phyloP scores from a whole-genome alignment of 225 moss, liverwort and hornwort genomes.

The Pseudoscleropodium purum region DNA sequence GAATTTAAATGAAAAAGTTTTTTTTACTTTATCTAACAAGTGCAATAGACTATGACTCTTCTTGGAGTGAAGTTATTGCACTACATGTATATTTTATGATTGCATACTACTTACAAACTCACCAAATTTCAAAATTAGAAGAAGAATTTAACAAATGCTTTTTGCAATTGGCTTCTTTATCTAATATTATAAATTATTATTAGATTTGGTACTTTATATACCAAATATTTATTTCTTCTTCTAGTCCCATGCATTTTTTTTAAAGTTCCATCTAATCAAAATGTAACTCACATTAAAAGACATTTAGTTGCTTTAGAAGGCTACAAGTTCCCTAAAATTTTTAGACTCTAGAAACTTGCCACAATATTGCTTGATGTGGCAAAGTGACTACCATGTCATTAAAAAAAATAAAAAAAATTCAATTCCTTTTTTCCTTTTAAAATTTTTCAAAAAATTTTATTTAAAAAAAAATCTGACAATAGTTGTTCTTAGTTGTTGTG shows the following conservation, averaged over 20 bases:
- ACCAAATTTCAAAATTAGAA: neutral
- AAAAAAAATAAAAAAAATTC: too few species aligned
- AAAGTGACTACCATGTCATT: too few species aligned
- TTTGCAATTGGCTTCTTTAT: rapidly evolving
- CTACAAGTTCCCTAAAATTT: too few species aligned
- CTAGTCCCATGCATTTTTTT: neutral
- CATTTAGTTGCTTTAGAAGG: too few species aligned
- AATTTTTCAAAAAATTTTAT: too few species aligned
- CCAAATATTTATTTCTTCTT: neutral
- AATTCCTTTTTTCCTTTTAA: too few species aligned
- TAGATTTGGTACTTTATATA: neutral
- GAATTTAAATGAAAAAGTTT: neutral
- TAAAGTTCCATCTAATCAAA: neutral
- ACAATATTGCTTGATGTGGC: too few species aligned
- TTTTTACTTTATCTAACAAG: neutral
- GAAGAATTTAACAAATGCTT: neutral
- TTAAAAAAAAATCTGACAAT: too few species aligned
- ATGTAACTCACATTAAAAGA: neutral
- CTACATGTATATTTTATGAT: neutral
- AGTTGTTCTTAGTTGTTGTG: too few species aligned
- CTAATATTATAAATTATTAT: neutral
- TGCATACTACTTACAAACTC: neutral
- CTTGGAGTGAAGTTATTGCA: neutral
- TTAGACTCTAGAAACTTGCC: too few species aligned
- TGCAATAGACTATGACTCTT: rapidly evolving